Base-by-base conservation (phyloP, 805 yeast genomes). In the Zygosaccharomyces lentus region DNA sequence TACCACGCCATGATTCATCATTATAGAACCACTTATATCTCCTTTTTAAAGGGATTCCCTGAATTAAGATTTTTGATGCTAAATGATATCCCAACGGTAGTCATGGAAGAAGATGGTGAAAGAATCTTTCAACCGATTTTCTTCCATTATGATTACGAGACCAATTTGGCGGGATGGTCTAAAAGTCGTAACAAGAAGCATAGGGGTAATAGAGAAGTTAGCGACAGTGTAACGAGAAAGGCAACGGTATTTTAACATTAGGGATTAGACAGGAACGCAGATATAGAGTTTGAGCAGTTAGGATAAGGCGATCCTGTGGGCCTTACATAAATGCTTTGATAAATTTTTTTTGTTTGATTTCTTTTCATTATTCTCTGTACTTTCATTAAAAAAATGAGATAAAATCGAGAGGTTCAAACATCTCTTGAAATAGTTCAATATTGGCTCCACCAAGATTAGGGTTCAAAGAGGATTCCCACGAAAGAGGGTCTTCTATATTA, bases 1-100 rank as follows among this genome's bases (percentile, higher is more conserved):
- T 68, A 64, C 30, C 71, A 67, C 42, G 64, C 70, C 12, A 48
- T 67, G n/a, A 59, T 70, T 7, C 74, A 71, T 51, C 69, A 66
- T 43, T 57, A 67, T 46, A 65, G 56, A 31, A 45, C 59, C 4
- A 70, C 71, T 3, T 57, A 70, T 34, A 56, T 61, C 30, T 56
- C 73, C 5, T 64, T 71, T 45, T 51, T 69, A 15, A 51, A 52
- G 5, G 58, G 64, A 1, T 67, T 69, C 45, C 62, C 67, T 12
- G 49, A 59, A 6, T 46, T 71, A 39, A 58, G 68, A 42, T 71
- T 68, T 43, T 47, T 71, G 46, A 71, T 70, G 47, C 46, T 71
- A 37, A 70, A 70, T 46, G 73, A 70, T 44, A 62, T 69, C 10
- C 65, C 73, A 13, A 58, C 68, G 3, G 51, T 64, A n/a, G 56